These are phyloP conservation scores for Dendrobium huoshanense DNA, from an alignment of 106 monocot genomes.

Conservation along the genomic window DNA sequence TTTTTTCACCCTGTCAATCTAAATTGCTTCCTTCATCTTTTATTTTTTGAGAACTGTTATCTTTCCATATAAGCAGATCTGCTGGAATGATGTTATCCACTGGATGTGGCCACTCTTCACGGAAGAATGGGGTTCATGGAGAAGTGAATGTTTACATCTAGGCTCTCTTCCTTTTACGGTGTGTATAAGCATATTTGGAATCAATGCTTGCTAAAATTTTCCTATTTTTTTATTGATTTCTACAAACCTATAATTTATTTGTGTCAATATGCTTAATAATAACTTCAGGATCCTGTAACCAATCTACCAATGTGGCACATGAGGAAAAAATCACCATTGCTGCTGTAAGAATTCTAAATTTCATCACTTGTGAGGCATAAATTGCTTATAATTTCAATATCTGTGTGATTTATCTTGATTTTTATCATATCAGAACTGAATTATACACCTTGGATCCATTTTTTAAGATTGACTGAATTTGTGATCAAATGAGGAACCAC, in stretches of 20 bases:
- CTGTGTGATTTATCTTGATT: neutral
- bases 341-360: conserved; percentile 68
- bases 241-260: neutral
- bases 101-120: conserved; percentile 99
- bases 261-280: neutral
- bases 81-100: conserved; percentile 83
- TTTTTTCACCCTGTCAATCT: neutral
- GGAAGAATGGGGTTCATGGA: conserved; percentile 93
- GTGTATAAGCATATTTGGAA: conserved; percentile 3
- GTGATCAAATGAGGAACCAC: too few relatives aligned
- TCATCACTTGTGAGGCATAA: neutral
- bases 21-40: neutral
- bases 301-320: conserved; percentile 62
- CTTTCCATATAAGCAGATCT: conserved; percentile 30
- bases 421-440: neutral
- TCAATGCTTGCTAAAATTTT: neutral
- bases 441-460: neutral
- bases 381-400: neutral
- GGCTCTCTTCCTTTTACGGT: conserved; percentile 74
- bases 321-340: conserved; percentile 43
- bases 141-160: conserved; percentile 62
- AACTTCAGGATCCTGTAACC: conserved; percentile 90
- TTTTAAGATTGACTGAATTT: neutral
- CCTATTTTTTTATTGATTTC: neutral
- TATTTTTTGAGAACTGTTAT: neutral